phyloP scores from a whole-genome alignment of 2,329 filamentous ascomycete species.

The Penicillium aurantiogriseum region DNA sequence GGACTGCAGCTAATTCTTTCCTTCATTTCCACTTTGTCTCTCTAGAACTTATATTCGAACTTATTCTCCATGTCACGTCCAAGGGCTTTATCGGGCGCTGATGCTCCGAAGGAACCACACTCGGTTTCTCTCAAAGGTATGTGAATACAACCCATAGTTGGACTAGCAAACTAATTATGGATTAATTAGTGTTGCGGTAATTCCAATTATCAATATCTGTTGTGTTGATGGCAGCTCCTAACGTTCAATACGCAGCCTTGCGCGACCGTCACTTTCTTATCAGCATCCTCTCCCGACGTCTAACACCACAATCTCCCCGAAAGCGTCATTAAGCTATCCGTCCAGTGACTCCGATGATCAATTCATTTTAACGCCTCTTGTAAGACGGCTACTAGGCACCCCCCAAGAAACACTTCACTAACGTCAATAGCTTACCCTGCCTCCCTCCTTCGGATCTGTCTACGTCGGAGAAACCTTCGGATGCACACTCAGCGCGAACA shows the following conservation, averaged over 20 bases:
- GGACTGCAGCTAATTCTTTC: not conserved
- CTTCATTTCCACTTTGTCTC: not conserved
- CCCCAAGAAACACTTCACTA: slow-evolving; percentile 11
- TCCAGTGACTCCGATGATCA: slow-evolving; percentile 47
- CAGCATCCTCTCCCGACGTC: slow-evolving; percentile 47
- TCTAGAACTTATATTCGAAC: not conserved
- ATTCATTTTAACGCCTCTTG: slow-evolving; percentile 58
- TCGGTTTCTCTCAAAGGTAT: slow-evolving; percentile 71
- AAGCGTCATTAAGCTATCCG: slow-evolving; percentile 74
- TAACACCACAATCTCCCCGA: slow-evolving; percentile 52
- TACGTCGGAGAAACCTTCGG: slow-evolving; percentile 95
- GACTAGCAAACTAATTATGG: not conserved
- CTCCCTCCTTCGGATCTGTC: slow-evolving; percentile 86
- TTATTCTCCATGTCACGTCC: slow-evolving; percentile 41
- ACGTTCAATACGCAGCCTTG: slow-evolving; percentile 58
- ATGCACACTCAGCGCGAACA: slow-evolving; percentile 94
- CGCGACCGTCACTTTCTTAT: slow-evolving; percentile 58
- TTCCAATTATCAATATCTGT: not conserved
- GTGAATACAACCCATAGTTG: slow-evolving; percentile 7
- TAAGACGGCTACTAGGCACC: slow-evolving; percentile 22
- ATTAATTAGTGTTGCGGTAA: slow-evolving; percentile 41
- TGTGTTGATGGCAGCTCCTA: not conserved
- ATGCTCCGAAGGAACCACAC: slow-evolving; percentile 67
- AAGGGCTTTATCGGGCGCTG: slow-evolving; percentile 43
- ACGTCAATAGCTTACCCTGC: slow-evolving; percentile 65